Conservation (phyloP, 345 rosid genomes). For the Camelina neglecta region DNA sequence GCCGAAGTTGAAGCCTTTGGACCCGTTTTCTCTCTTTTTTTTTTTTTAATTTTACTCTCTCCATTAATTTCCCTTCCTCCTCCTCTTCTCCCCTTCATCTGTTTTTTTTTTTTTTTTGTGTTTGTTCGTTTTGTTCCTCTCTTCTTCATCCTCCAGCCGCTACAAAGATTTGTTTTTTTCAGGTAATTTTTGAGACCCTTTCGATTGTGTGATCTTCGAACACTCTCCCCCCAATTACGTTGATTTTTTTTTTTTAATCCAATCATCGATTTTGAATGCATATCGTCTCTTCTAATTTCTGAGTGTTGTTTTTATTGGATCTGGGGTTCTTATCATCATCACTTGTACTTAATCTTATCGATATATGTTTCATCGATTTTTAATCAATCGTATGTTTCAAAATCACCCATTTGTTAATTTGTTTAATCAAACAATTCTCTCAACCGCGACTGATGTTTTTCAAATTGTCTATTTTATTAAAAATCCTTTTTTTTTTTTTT, state of each 20-base stretch:
- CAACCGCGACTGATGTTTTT: conserved; percentile 35
- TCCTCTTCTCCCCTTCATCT: background rate
- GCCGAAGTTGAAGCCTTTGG: conserved; percentile 43
- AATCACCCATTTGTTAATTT: conserved; percentile 4
- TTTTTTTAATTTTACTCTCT: background rate
- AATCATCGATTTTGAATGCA: background rate
- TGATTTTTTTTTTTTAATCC: background rate
- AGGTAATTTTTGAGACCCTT: conserved; percentile 1
- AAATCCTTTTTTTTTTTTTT: background rate
- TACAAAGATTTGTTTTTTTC: background rate
- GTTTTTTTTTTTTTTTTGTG: too few species aligned
- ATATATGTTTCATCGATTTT: conserved; percentile 7
- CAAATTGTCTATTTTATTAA: conserved; percentile 4
- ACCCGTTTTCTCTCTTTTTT: conserved; percentile 28
- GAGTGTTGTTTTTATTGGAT: conserved; percentile 4
- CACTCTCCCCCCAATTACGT: background rate
- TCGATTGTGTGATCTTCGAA: background rate
- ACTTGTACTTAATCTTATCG: background rate
- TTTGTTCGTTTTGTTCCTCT: background rate
- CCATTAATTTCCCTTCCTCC: conserved; percentile 21
- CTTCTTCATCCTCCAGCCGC: background rate
- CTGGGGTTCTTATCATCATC: conserved; percentile 13
- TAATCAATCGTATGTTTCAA: background rate
- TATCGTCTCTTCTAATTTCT: background rate
- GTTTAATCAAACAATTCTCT: conserved; percentile 20